Base-by-base conservation (phyloP, 148 eudicot species). In the Heliamphora exappendiculata region DNA sequence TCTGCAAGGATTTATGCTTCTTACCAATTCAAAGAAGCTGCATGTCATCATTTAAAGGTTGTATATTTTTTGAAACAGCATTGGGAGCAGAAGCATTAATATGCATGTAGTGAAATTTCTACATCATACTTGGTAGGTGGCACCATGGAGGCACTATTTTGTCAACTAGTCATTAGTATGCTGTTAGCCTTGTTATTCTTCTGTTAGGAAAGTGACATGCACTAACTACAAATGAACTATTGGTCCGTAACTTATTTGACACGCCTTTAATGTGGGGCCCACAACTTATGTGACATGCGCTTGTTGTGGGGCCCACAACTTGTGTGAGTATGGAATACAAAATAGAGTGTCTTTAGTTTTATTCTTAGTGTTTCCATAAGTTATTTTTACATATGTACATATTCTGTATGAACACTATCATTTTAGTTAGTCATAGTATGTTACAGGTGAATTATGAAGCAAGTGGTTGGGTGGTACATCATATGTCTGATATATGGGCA, bases 401-500 rank as follows among this genome's bases (percentile, higher is more conserved):
- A 50, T 29, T 62, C 44, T 73, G 7, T 45, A 50, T 34, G 71
- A 66, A 24, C 63, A 44, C 77, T 16, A 57, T 55, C 59, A 47
- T 64, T 63, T 76, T 77, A 79, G 45, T 82, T 45, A 76, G 78
- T 44, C 57, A 70, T 76, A 72, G 72, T 59, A 74, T 70, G 34
- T 58, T 72, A 28, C 86, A 86, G 88, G 88, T 86, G 55, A 93
- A 91, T 82, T 93, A 93, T 75, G 84, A 82, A 39, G 91, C 91
- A 67, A 85, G 66, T 31, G 98, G 98, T 34, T 93, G 98, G 98
- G 96, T 89, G 44, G 88, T 74, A 24, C 98, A 93, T 74, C 92
- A 89, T 70, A 87, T 88, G 33, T 84, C 96, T 17, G 98, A 93
- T 72, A 80, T 91, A 78, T 93, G 98, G 98, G 96, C 91, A 37